phyloP scores from a whole-genome alignment of 2,329 filamentous ascomycete genomes.

The Penicillium sp. region DNA sequence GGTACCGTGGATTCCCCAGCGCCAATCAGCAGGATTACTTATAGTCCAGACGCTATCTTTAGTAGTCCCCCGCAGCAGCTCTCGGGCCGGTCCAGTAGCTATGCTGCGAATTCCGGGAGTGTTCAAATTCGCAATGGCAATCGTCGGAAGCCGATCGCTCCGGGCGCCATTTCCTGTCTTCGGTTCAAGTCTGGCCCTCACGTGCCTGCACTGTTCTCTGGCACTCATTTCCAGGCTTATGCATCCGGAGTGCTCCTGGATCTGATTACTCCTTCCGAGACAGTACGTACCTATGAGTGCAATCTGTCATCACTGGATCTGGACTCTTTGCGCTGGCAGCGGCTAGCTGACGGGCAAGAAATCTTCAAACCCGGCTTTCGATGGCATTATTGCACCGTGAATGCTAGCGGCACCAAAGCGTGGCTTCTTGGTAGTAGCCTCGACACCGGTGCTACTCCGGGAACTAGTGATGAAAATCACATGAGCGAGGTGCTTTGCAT shows the following conservation, averaged over 20 bases:
- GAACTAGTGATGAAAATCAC: constrained; percentile 73
- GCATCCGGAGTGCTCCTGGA: constrained; percentile 87
- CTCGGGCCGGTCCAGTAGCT: constrained; percentile 41
- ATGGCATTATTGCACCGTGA: constrained; percentile 97
- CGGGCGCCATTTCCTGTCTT: constrained; percentile 78
- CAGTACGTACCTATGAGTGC: constrained; percentile 76
- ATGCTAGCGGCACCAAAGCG: constrained; percentile 87
- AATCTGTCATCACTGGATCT: constrained; percentile 84
- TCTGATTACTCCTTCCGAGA: constrained; percentile 84
- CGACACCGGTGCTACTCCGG: constrained; percentile 59
- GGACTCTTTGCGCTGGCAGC: constrained; percentile 82
- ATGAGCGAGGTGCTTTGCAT: constrained; percentile 90
- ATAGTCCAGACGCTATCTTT: constrained; percentile 31
- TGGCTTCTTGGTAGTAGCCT: constrained; percentile 91
- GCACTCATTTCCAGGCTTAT: constrained; percentile 91
- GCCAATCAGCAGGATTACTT: constrained; percentile 28
- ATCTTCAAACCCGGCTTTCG: constrained; percentile 86
- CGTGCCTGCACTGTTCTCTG: constrained; percentile 78
- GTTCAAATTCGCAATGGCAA: constrained; percentile 49
- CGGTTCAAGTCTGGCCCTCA: constrained; percentile 82
- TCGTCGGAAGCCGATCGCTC: constrained; percentile 53
- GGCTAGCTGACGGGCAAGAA: constrained; percentile 84
- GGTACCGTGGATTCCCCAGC: constrained; percentile 41
- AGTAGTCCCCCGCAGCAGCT: constrained; percentile 28
- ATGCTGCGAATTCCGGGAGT: constrained; percentile 64